Conservation (phyloP, 2,329 filamentous ascomycete species). For the Sclerotinia sclerotiorum region DNA sequence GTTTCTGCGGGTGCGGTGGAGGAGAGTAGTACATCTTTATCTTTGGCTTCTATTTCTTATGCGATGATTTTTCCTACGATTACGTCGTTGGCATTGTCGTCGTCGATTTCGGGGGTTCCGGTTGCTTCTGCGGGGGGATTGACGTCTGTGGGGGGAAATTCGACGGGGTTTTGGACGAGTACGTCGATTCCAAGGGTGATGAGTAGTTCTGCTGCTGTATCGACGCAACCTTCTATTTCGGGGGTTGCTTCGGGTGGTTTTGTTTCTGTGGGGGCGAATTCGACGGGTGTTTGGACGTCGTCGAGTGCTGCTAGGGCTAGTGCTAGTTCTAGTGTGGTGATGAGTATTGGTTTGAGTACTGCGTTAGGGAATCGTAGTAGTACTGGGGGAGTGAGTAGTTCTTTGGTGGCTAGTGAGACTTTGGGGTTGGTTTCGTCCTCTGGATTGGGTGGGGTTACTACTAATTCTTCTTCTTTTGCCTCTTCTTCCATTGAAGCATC, state of each 20-base stretch:
- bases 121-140: accelerated
- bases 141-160: not conserved
- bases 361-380: not conserved
- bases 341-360: no score
- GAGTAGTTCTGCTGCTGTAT: not conserved
- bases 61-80: not conserved
- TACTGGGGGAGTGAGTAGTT: no score
- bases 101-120: not conserved
- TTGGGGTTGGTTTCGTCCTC: not conserved
- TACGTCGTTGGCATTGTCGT: no score
- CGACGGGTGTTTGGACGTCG: not conserved
- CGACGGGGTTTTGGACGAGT: not conserved
- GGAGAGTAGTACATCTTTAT: not conserved
- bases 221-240: no score
- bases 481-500: no score
- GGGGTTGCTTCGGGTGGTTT: no score
- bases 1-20: not conserved
- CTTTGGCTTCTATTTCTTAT: no score
- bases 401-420: not conserved
- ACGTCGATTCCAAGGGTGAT: accelerated
- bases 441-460: no score
- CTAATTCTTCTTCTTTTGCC: not conserved
- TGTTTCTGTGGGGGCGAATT: no score
- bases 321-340: no score
- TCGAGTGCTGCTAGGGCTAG: no score